Evolutionary conservation across 2,329 filamentous ascomycete species (phyloP).

Genomic region (Beauveria asiatica): DNA sequence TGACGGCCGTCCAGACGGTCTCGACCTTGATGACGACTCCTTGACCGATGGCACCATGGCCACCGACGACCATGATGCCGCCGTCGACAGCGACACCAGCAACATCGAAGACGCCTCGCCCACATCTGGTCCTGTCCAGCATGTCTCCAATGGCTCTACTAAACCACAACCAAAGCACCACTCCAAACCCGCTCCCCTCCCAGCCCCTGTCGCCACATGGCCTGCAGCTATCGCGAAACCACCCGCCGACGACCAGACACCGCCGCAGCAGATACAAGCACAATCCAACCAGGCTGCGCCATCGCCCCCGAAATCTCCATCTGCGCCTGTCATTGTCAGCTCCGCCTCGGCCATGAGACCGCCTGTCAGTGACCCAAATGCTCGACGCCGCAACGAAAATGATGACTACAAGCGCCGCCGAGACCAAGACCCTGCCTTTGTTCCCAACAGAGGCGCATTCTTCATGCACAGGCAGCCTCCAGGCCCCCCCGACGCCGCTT

Average conservation of each 20-base stretch:
- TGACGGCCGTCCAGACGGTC: slow-evolving; percentile 46
- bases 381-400: slow-evolving; percentile 73
- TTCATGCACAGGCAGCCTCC: slow-evolving; percentile 86
- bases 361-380: slow-evolving; percentile 46
- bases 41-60: slow-evolving; percentile 54
- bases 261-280: not conserved
- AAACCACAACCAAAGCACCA: slow-evolving; percentile 28
- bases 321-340: slow-evolving; percentile 46
- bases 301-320: slow-evolving; percentile 31
- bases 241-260: not conserved
- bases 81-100: slow-evolving; percentile 56
- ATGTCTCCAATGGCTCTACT: slow-evolving; percentile 33
- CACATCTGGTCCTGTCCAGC: slow-evolving; percentile 33
- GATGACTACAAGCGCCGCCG: slow-evolving; percentile 84
- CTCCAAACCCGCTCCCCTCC: not conserved
- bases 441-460: slow-evolving; percentile 88
- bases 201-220: not conserved
- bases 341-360: slow-evolving; percentile 40
- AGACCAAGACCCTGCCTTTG: slow-evolving; percentile 85
- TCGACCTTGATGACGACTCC: slow-evolving; percentile 57
- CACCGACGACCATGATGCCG: slow-evolving; percentile 53
- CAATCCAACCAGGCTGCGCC: slow-evolving; percentile 17
- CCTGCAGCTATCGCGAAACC: not conserved
- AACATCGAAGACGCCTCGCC: slow-evolving; percentile 50
- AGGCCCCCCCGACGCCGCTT: slow-evolving; percentile 68